Percentiles rank a stretch among this genome's conserved stretches.
phyloP scores from a whole-genome alignment of 805 yeast species.

The Saturnispora quitensis region DNA sequence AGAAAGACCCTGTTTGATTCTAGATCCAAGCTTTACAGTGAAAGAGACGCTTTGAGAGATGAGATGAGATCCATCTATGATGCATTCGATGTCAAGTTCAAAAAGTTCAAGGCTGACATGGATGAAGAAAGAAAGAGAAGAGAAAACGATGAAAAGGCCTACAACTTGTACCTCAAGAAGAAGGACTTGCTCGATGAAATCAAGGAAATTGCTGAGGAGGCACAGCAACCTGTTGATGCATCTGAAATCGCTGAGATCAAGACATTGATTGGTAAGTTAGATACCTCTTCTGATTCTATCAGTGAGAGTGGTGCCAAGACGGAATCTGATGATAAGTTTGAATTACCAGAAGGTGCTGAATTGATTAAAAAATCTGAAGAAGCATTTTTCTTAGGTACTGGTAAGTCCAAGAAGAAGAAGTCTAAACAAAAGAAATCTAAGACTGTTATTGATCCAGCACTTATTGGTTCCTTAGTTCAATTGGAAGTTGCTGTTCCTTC shows the following conservation, averaged over 20 bases:
- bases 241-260: constrained; percentile 71
- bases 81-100: constrained; percentile 67
- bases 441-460: constrained; percentile 70
- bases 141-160: constrained; percentile 55
- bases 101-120: constrained; percentile 58
- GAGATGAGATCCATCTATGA: constrained; percentile 60
- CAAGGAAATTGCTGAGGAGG: constrained; percentile 66
- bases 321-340: constrained; percentile 45
- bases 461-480: constrained; percentile 67
- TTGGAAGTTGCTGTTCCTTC: constrained; percentile 74
- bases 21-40: constrained; percentile 58
- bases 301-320: constrained; percentile 7
- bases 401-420: constrained; percentile 40
- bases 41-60: constrained; percentile 59
- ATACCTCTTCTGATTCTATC: constrained; percentile 46
- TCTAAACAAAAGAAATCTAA: constrained; percentile 27
- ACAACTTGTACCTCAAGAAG: constrained; percentile 42
- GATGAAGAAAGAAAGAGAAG: constrained; percentile 62
- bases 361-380: constrained; percentile 49
- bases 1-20: constrained; percentile 53
- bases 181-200: constrained; percentile 42
- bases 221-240: constrained; percentile 72
- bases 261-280: constrained; percentile 61
- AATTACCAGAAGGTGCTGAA: constrained; percentile 48
- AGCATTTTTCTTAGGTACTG: constrained; percentile 46